Conservation (phyloP, 352 stramenopile species). For the Pythium brachiatum region DNA sequence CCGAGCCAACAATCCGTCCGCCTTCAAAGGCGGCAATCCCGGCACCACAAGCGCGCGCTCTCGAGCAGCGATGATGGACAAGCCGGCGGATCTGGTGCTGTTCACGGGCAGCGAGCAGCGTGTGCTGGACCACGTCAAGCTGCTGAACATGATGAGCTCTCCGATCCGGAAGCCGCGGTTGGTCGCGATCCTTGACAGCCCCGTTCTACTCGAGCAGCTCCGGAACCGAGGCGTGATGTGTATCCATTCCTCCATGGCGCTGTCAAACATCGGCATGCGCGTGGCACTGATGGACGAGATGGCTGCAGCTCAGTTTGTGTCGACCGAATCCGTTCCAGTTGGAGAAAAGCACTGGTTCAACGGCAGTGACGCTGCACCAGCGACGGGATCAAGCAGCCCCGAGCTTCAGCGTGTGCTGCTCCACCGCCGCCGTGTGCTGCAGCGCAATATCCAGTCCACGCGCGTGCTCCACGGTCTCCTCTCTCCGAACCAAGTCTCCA, state of each 20-base stretch:
- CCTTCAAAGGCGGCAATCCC: conserved; percentile 25
- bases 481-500: not conserved
- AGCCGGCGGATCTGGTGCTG: conserved; percentile 43
- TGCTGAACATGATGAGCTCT: conserved; percentile 23
- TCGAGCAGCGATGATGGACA: conserved; percentile 1
- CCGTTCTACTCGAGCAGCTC: conserved; percentile 32
- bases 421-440: conserved; percentile 12
- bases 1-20: too few relatives aligned
- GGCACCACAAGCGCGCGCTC: conserved; percentile 6
- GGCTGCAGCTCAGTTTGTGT: not conserved
- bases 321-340: not conserved
- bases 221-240: conserved; percentile 45
- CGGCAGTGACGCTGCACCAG: not conserved
- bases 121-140: conserved; percentile 40
- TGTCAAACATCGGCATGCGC: conserved; percentile 53
- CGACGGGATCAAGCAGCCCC: not conserved
- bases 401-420: conserved; percentile 12
- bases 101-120: conserved; percentile 51
- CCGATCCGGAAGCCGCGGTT: conserved; percentile 34
- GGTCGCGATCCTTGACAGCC: conserved; percentile 47
- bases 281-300: conserved; percentile 42
- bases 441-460: conserved; percentile 17
- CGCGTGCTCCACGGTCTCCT: conserved; percentile 4
- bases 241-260: conserved; percentile 50
- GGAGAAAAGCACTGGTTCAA: conserved; percentile 11